These are phyloP conservation scores for Tricholoma sp. DNA, from an alignment of 768 basidiomycete genomes.

Conservation along the genomic window DNA sequence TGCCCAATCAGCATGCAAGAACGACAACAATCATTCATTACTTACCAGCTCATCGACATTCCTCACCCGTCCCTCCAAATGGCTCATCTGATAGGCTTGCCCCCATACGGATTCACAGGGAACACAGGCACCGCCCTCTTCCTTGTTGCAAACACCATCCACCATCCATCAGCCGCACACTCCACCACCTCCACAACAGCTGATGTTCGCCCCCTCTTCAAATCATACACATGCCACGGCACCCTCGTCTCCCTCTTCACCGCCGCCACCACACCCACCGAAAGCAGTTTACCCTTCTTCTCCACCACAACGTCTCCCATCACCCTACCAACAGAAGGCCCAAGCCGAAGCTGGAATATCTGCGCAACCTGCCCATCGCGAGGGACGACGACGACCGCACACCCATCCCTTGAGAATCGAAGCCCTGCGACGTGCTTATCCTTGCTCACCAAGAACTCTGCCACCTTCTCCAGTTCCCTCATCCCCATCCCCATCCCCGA, in stretches of 20 bases:
- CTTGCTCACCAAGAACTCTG: no score
- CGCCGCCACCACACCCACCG: not conserved
- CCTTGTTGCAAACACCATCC: conserved; percentile 61
- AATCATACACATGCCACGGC: no score
- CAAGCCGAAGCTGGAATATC: conserved; percentile 11
- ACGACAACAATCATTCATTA: not conserved
- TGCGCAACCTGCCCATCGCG: no score
- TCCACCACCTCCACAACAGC: conserved; percentile 52
- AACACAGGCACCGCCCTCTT: conserved; percentile 55
- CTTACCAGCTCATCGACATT: conserved; percentile 27
- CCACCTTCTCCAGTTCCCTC: no score
- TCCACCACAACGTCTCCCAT: not conserved
- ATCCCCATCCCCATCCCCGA: conserved; percentile 17
- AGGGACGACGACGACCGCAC: not conserved
- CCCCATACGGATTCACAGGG: conserved; percentile 72
- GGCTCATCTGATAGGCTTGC: conserved; percentile 55
- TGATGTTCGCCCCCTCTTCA: conserved; percentile 65
- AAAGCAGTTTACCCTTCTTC: not conserved
- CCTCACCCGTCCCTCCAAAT: conserved; percentile 52
- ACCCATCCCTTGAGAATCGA: conserved; percentile 34
- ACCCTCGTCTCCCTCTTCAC: conserved; percentile 32
- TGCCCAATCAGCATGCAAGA: not conserved
- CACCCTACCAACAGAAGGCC: conserved; percentile 4
- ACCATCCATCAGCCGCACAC: conserved; percentile 54
- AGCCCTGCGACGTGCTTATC: conserved; percentile 44